These are phyloP conservation scores for Populus hybrid DNA, from an alignment of 441 rosid species.

Conservation along the genomic window DNA sequence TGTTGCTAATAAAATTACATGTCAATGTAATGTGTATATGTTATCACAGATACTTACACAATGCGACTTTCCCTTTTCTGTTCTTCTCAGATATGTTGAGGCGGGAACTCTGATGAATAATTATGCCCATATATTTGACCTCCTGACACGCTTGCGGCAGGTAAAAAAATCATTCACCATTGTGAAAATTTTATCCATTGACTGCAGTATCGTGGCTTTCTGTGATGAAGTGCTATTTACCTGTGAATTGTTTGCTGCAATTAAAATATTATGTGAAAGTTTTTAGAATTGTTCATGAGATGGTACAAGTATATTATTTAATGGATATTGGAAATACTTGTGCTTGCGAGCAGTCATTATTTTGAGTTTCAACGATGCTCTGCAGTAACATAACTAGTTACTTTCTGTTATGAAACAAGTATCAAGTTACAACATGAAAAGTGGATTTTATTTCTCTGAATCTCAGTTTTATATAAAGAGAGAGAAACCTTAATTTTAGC, in stretches of 20 bases:
- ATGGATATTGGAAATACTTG: background rate
- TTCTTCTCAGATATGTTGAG: constrained; percentile 61
- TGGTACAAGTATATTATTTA: background rate
- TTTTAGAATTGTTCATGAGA: background rate
- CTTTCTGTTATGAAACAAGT: no score
- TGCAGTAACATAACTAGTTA: no score
- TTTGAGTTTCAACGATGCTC: no score
- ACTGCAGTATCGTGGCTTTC: background rate
- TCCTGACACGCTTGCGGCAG: constrained; percentile 95
- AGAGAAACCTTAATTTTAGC: background rate
- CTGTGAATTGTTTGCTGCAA: background rate
- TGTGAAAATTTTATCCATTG: background rate
- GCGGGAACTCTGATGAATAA: constrained; percentile 92
- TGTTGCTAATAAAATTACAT: background rate
- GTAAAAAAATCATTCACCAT: constrained; percentile 28
- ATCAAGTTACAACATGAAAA: no score
- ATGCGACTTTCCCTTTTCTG: constrained; percentile 2
- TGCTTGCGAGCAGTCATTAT: background rate
- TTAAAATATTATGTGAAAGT: background rate
- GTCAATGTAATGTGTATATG: background rate
- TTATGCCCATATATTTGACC: constrained; percentile 92
- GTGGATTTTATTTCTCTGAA: no score
- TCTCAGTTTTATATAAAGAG: background rate
- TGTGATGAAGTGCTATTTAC: constrained; percentile 3
- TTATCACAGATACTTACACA: background rate